Base-by-base conservation (phyloP, 345 rosid genomes). In the Xanthoceras sorbifolium region DNA sequence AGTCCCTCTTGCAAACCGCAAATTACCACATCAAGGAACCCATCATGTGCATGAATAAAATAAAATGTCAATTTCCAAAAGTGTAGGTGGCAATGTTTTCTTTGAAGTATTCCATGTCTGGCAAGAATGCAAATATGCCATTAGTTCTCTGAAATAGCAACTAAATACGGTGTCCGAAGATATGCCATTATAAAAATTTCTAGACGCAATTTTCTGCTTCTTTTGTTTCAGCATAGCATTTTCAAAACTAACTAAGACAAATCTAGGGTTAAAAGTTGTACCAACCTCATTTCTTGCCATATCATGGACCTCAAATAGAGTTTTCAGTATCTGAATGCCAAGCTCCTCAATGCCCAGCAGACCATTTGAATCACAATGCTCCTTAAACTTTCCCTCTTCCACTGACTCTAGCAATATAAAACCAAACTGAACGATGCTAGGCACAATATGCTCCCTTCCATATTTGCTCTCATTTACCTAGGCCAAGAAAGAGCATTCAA, bases 201-300 rank as follows among this genome's bases (percentile, higher is more conserved):
- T 36, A n/a, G 6, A 1, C 5, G 29, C 52, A 66, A 38, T 14
- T 22, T 66, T 66, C 18, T 1, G 17, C 50, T 0, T 67, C 54
- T 48, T 3, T 15, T 28, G 61, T 38, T 28, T 8, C 28, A 44
- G 34, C 32, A 61, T 64, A 44, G 62, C 69, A 14, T 31, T 25
- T 42, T 32, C 50, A 44, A 28, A 44, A 4, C 9, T 18, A 17
- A n/a, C 63, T 52, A 59, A 66, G 9, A 54, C 4, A 68, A 55
- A 11, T 52, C 28, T 42, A 12, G 10, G 9, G 11, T 62, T 12
- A 65, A 69, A 36, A 64, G 77, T 28, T 46, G 57, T 57, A 80
- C 81, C 6, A 74, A 93, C 97, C 97, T 93, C 96, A 67, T 83
- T 93, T 81, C 97, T 89, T 75, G 96, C 86, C 94, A 93, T 90